Conservation (phyloP, 306 rosid genomes). For the Delonix regia region DNA sequence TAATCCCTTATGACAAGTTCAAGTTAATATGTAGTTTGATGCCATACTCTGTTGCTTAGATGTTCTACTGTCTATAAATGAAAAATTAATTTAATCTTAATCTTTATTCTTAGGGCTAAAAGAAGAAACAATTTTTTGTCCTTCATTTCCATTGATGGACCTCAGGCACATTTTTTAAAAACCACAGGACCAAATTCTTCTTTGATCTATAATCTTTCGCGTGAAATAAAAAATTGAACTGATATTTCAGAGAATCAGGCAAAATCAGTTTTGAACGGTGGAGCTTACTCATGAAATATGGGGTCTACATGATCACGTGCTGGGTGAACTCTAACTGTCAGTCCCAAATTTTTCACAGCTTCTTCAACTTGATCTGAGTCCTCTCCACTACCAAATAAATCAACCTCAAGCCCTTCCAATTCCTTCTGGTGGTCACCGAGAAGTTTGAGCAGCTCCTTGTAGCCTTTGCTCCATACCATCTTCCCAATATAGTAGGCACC, state of each 20-base stretch:
- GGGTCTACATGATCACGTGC: conserved; percentile 87
- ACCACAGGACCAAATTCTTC: conserved; percentile 2
- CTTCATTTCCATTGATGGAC: conserved; percentile 23
- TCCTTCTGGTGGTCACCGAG: conserved; percentile 68
- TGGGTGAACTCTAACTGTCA: conserved; percentile 72
- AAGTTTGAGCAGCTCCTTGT: conserved; percentile 82
- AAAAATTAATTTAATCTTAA: neutral
- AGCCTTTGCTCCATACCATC: conserved; percentile 98
- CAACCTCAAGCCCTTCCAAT: conserved; percentile 71
- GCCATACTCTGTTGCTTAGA: neutral
- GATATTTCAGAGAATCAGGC: neutral
- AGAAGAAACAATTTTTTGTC: conserved; percentile 6
- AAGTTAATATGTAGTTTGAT: neutral
- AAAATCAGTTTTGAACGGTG: neutral
- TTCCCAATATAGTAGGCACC: conserved; percentile 95
- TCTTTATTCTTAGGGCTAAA: neutral
- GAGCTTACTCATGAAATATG: conserved; percentile 82
- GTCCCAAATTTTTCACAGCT: conserved; percentile 67
- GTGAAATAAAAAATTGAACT: conserved; percentile 22
- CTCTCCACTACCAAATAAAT: conserved; percentile 92
- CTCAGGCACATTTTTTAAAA: neutral
- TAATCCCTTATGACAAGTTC: neutral
- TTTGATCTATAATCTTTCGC: neutral
- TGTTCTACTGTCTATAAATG: neutral
- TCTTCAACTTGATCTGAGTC: conserved; percentile 72